A percentile compares a stretch with the other conserved stretches of the same genome.
Conservation (phyloP, 176 grass and related monocot genomes). For the Eleusine coracana region DNA sequence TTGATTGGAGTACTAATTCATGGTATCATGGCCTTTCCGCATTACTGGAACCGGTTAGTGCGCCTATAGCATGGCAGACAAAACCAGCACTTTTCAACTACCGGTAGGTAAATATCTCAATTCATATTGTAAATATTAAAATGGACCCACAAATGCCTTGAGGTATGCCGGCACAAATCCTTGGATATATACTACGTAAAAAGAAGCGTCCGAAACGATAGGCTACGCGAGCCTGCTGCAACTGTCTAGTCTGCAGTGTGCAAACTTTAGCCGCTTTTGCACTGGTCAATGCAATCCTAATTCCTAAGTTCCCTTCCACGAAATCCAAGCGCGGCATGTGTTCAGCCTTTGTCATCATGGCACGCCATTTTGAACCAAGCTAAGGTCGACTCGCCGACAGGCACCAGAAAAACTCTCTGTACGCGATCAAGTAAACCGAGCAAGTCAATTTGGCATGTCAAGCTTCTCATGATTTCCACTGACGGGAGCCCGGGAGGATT, state of each 20-base stretch:
- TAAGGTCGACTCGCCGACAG: background rate
- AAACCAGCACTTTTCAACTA: background rate
- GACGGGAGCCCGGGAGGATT: background rate
- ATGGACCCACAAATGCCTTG: background rate
- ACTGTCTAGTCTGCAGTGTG: background rate
- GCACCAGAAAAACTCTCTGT: no score
- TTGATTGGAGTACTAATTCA: background rate
- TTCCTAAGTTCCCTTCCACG: slow-evolving; percentile 31
- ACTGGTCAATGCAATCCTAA: slow-evolving; percentile 42
- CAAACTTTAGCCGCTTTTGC: slow-evolving; percentile 51
- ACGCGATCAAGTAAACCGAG: background rate
- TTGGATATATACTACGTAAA: slow-evolving; percentile 5
- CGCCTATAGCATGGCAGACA: background rate
- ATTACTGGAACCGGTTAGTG: no score
- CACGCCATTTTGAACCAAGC: slow-evolving; percentile 1
- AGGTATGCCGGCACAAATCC: background rate
- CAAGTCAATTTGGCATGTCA: background rate
- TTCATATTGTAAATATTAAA: background rate
- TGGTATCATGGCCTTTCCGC: background rate
- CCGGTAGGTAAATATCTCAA: background rate
- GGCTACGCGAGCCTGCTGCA: slow-evolving; percentile 7
- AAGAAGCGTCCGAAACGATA: slow-evolving; percentile 37
- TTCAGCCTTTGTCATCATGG: slow-evolving; percentile 29
- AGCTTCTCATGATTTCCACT: background rate
- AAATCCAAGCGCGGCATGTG: slow-evolving; percentile 30